Conservation (phyloP, 148 eudicot species). For the Arctostaphylos glauca region DNA sequence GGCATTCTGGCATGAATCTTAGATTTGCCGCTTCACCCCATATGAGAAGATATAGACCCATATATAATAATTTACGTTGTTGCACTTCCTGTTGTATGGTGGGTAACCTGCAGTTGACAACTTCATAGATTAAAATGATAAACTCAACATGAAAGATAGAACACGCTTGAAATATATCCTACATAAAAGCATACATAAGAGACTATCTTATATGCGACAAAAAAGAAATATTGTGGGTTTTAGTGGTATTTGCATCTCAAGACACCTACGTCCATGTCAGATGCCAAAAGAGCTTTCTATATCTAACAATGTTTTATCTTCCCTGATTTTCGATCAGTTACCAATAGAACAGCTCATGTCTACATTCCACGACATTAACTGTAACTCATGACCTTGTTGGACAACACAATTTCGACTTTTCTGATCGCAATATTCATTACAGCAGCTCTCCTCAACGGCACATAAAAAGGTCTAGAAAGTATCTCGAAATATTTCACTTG, state of each 20-base stretch:
- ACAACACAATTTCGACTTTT: neutral
- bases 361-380: neutral
- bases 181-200: neutral
- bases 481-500: neutral
- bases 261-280: neutral
- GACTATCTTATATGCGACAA: too few relatives aligned
- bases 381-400: neutral
- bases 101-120: constrained; percentile 66
- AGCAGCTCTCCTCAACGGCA: neutral
- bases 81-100: constrained; percentile 98
- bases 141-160: neutral
- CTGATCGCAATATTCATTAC: neutral
- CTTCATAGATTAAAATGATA: constrained; percentile 5
- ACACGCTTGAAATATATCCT: neutral
- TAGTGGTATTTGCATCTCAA: too few relatives aligned
- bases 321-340: neutral
- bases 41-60: constrained; percentile 97
- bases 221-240: neutral
- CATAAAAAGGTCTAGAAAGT: neutral
- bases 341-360: neutral
- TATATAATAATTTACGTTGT: constrained; percentile 87
- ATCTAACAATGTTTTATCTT: neutral
- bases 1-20: constrained; percentile 99
- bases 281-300: constrained; percentile 2
- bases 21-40: constrained; percentile 99